phyloP scores from a whole-genome alignment of 305 asterid genomes.

The Fraxinus platypoda region DNA sequence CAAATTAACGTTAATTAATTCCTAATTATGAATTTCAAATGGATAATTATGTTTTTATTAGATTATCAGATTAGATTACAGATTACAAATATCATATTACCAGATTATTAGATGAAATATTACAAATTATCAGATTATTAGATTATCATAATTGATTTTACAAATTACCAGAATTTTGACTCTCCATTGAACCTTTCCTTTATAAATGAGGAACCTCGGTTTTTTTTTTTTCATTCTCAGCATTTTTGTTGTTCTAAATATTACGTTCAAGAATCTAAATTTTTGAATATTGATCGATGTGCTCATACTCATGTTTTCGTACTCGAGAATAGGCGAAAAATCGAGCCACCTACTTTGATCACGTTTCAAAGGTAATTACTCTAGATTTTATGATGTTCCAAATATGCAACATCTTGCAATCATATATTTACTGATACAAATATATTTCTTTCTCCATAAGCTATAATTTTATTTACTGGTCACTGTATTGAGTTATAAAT shows the following conservation, averaged over 20 bases:
- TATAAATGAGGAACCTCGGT: background rate
- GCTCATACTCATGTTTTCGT: background rate
- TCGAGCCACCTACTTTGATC: background rate
- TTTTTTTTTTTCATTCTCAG: background rate
- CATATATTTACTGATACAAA: background rate
- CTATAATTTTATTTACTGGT: background rate
- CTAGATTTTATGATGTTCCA: background rate
- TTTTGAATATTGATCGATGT: background rate
- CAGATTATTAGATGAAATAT: background rate
- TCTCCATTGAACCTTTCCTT: background rate
- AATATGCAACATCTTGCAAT: background rate
- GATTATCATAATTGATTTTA: background rate
- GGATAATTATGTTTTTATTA: background rate
- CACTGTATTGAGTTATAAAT: background rate
- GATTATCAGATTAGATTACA: background rate
- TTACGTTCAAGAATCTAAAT: background rate
- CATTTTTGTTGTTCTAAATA: background rate
- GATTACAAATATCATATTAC: background rate
- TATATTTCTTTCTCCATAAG: background rate
- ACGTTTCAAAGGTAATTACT: background rate
- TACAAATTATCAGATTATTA: background rate
- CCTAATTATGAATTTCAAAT: background rate
- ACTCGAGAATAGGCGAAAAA: background rate
- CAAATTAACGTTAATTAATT: background rate
- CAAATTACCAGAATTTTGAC: background rate